phyloP scores from a whole-genome alignment of 108 stramenopile species.

The Pseudonitzschia delicatissima region DNA sequence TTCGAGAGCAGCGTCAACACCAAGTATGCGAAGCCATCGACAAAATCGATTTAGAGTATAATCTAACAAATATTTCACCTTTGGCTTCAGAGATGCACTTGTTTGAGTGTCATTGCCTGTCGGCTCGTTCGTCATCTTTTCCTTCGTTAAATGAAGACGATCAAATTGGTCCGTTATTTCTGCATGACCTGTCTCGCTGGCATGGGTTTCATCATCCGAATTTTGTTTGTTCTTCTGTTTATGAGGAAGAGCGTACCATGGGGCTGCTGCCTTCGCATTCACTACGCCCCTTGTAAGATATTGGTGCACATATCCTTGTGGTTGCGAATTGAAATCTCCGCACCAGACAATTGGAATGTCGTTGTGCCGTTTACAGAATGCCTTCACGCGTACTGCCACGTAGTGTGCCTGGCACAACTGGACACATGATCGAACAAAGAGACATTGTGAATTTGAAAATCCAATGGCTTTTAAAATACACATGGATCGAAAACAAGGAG shows the following conservation, averaged over 20 bases:
- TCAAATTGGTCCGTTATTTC: background rate
- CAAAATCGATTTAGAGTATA: slow-evolving; percentile 72
- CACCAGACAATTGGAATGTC: slow-evolving; percentile 50
- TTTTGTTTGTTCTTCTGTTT: background rate
- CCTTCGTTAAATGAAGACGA: background rate
- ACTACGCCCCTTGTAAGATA: slow-evolving; percentile 55
- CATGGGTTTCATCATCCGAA: background rate
- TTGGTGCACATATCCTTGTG: slow-evolving; percentile 59
- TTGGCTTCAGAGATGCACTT: background rate
- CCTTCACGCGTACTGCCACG: slow-evolving; percentile 36
- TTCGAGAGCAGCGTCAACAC: slow-evolving; percentile 81
- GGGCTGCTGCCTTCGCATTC: slow-evolving; percentile 71
- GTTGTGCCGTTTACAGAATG: slow-evolving; percentile 24
- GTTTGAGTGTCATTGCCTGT: background rate
- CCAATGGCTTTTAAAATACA: background rate
- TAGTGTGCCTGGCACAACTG: slow-evolving; percentile 68
- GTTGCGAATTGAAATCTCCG: slow-evolving; percentile 83
- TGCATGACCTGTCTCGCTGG: background rate
- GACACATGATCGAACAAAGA: background rate
- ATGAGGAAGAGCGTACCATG: slow-evolving; percentile 47
- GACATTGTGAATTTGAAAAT: background rate
- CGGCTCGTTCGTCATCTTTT: background rate
- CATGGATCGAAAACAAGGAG: no score
- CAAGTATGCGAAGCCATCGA: slow-evolving; percentile 84
- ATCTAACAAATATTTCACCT: slow-evolving; percentile 45